Evolutionary conservation across 805 yeast genomes (phyloP), one percentile per base, ranked within the genome.

Genomic region (Limtongia smithiae): DNA sequence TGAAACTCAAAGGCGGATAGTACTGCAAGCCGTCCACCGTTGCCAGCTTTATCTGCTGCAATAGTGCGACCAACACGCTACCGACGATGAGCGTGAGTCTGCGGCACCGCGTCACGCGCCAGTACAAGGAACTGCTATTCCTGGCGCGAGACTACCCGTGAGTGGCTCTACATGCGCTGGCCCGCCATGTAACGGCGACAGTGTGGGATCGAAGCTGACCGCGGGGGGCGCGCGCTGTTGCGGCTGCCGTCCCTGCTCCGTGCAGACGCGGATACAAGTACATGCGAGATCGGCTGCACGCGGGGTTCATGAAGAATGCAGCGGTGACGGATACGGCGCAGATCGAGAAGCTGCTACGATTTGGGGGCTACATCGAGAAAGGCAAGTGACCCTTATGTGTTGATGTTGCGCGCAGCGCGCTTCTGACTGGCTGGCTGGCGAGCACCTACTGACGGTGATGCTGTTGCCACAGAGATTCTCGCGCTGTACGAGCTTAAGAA

Each of bases 91-190:
- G 20, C 28, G 3, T 18, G 46, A 15, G 20, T 7, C 45, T 52
- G 21, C 21, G 57, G 28, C 33, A 41, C 35, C 22, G 30, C 18
- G 57, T 52, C 21, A 33, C 49, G 20, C 25, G 47, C 14, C 53
- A 49, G 24, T 69, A 65, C 63, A 69, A 69, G 47, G 71, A 69
- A 38, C 62, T 69, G 32, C 57, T 68, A 6, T 69, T 64, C 46
- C 55, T 69, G 65, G 71, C 70, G 15, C 57, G 60, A 24, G 71
- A 67, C 32, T 69, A 68, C 45, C 73, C 73, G 60, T 63, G 55
- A 31, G 66, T 58, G 17, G 25, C 12, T 3, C 34, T 30, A 18
- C 14, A n/a, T 15, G 12, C 7, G 11, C 4, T 11, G 22, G 15
- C 12, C 28, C 28, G 9, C 28, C 28, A 9, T 9, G 28, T 9